Conservation (phyloP, 306 rosid species). For the cucumber (Cucumis sativus) region Cucumber_9930_V3 NC_026657.2:15135001-15135500, state of each 20-base stretch:
- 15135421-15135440: not conserved
- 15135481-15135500: too few species aligned
- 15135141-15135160: not conserved
- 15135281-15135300: not conserved
- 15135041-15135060: not conserved
- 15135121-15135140: not conserved
- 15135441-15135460: not conserved
- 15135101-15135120: not conserved
- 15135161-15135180: not conserved
- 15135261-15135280: not conserved
- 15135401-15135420: not conserved
- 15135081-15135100: not conserved
- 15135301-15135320: not conserved
- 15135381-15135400: not conserved
- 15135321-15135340: not conserved
- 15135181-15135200: not conserved
- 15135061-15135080: not conserved
- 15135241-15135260: not conserved
- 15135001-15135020: not conserved
- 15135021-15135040: not conserved
- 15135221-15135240: not conserved
- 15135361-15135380: not conserved
- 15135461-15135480: not conserved
- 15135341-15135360: not conserved
- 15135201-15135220: not conserved